Conservation (phyloP, 1,139 yeast genomes). For the Wickerhamiella pararugosa region DNA sequence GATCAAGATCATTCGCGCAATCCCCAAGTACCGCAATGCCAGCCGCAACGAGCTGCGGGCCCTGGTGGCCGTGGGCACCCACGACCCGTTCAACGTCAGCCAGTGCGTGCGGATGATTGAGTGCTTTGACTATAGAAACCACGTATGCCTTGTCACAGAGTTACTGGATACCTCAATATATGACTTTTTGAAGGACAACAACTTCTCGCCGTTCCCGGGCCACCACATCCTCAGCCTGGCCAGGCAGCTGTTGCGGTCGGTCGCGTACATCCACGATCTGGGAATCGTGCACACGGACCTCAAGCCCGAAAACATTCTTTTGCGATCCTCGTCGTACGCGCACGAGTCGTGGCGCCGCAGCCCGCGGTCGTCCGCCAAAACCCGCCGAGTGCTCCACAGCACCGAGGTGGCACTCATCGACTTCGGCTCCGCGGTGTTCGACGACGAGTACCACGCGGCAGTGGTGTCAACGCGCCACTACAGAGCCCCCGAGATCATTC, state of each 20-base stretch:
- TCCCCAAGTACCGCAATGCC: conserved; percentile 34
- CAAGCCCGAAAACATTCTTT: conserved; percentile 83
- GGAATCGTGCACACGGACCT: conserved; percentile 87
- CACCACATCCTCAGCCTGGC: conserved; percentile 79
- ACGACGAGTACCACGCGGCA: conserved; percentile 85
- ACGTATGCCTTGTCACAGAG: conserved; percentile 88
- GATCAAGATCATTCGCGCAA: conserved; percentile 59
- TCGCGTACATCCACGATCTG: conserved; percentile 78
- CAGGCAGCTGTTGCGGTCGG: conserved; percentile 70
- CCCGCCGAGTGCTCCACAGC: conserved; percentile 42
- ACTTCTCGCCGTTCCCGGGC: conserved; percentile 59
- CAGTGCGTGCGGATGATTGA: conserved; percentile 58
- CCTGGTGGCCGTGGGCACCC: conserved; percentile 56
- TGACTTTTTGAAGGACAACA: conserved; percentile 66
- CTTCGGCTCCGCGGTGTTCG: conserved; percentile 88
- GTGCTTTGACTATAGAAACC: conserved; percentile 86
- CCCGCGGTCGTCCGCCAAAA: conserved; percentile 19
- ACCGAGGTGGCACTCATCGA: conserved; percentile 85
- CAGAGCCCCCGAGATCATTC: conserved; percentile 90
- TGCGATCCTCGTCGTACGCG: conserved; percentile 27
- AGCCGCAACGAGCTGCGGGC: conserved; percentile 45
- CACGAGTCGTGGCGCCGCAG: conserved; percentile 15
- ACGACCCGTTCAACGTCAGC: conserved; percentile 47
- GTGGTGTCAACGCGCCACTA: conserved; percentile 88
- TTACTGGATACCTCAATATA: conserved; percentile 70